Evolutionary conservation across 2,329 filamentous ascomycete genomes (phyloP).

Genomic region (Cercospora sojina): DNA sequence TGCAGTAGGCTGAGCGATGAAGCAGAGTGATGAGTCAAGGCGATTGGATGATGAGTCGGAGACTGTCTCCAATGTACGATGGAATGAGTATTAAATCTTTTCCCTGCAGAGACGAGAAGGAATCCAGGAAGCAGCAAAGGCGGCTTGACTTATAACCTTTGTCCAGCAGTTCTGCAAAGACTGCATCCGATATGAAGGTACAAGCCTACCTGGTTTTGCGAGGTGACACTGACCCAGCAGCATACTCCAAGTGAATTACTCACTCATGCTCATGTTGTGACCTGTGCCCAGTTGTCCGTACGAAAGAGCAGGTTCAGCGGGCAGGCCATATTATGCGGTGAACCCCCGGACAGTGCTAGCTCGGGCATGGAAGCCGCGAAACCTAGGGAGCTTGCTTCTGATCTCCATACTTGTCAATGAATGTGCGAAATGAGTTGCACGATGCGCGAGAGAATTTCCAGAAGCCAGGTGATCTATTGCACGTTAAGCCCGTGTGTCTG

Average conservation of each 20-base stretch:
- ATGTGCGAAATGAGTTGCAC: background rate
- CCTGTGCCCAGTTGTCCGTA: constrained; percentile 11
- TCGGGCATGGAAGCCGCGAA: background rate
- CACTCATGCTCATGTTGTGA: constrained; percentile 22
- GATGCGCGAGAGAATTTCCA: background rate
- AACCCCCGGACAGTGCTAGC: constrained; percentile 4
- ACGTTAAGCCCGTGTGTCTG: background rate
- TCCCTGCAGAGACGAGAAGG: background rate
- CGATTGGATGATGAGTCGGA: background rate
- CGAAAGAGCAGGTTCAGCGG: constrained; percentile 14
- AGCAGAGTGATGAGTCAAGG: background rate
- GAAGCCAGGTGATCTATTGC: background rate
- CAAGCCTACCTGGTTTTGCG: constrained; percentile 8
- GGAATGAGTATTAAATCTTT: background rate
- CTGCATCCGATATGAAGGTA: constrained; percentile 1
- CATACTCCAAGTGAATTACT: background rate
- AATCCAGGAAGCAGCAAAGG: background rate
- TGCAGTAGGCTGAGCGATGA: background rate
- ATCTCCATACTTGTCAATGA: background rate
- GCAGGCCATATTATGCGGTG: constrained; percentile 15
- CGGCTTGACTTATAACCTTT: constrained; percentile 8
- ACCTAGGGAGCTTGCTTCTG: background rate
- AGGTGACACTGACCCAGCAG: constrained; percentile 16
- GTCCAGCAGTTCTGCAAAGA: background rate
- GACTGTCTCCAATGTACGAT: background rate